Evolutionary conservation across 2,329 filamentous ascomycete species (phyloP).

Genomic region (Graphiopsis chlorocephala): DNA sequence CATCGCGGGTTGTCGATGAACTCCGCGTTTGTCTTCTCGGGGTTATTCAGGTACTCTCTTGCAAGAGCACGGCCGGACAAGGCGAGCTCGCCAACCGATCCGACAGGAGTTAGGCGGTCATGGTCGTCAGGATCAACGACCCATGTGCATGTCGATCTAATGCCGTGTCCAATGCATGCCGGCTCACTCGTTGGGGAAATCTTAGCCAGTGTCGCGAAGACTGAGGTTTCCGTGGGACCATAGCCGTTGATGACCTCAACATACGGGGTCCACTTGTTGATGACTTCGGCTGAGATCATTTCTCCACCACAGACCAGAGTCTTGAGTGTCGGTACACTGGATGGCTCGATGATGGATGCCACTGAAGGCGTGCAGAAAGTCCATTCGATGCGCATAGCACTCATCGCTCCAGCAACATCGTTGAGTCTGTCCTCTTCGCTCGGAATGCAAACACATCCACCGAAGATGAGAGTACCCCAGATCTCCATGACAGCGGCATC

Average conservation of each 20-base stretch:
- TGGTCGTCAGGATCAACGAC: slow-evolving; percentile 21
- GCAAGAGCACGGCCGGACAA: slow-evolving; percentile 22
- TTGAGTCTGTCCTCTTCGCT: slow-evolving; percentile 46
- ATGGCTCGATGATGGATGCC: slow-evolving; percentile 39
- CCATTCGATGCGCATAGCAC: slow-evolving; percentile 40
- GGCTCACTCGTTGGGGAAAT: slow-evolving; percentile 6
- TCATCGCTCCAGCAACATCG: slow-evolving; percentile 45
- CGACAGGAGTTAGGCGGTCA: slow-evolving; percentile 17
- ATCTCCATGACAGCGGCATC: slow-evolving; percentile 36
- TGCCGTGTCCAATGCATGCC: slow-evolving; percentile 16
- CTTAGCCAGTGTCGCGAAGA: slow-evolving; percentile 15
- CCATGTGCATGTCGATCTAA: slow-evolving; percentile 13
- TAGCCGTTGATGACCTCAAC: slow-evolving; percentile 23
- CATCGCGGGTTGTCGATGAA: slow-evolving; percentile 13
- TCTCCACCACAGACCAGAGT: slow-evolving; percentile 36
- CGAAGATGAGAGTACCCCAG: slow-evolving; percentile 39
- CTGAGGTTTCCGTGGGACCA: slow-evolving; percentile 22
- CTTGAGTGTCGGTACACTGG: slow-evolving; percentile 41
- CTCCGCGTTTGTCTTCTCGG: slow-evolving; percentile 10
- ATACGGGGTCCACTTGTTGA: slow-evolving; percentile 20
- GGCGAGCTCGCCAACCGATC: slow-evolving; percentile 20
- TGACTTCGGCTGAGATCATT: slow-evolving; percentile 22
- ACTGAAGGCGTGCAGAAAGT: slow-evolving; percentile 46
- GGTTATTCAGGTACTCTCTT: slow-evolving; percentile 22
- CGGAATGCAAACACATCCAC: slow-evolving; percentile 49